Evolutionary conservation across 1,139 yeast species (phyloP), one percentile per base, ranked within the genome.

Genomic region (Magnusiomyces fungicola): DNA sequence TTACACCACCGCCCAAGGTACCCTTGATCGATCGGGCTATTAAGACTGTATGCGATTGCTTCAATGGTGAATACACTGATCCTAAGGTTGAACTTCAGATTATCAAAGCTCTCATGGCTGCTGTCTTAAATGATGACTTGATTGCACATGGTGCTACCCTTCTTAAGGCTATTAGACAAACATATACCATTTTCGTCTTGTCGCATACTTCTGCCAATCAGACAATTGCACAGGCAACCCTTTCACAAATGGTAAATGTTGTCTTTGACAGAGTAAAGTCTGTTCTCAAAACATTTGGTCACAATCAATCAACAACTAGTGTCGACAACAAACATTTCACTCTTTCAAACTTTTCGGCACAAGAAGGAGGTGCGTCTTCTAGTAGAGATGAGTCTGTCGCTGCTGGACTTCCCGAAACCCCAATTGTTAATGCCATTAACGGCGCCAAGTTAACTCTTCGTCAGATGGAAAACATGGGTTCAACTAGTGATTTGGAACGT

Each of bases 201-300:
- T 88, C 97, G 0, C 73, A 84, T 55, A 81, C 85, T 19, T 79
- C 92, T 3, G 72, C 87, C 24, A 92, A 89, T 62, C 98, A 92
- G 67, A 86, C 92, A 0, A 83, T 90, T 53, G 98, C 98, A 0
- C 98, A 94, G 69, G 97, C 96, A 2, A 83, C 94, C 9, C 74
- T 94, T 56, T 87, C 95, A 2, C 98, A 94, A 68, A 86, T 90
- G 60, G 88, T 92, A 30, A 81, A 83, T 51, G 81, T 88, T 3
- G 82, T 90, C 16, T 92, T 88, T 67, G 94, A 83, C 55, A 76
- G 95, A 56, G 86, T 89, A 63, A 72, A 68, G 51, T 43, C 52
- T 30, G 27, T 38, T 24, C 39, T 48, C n/a, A 50, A 53, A 32
- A 36, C 50, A 23, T 44, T 42, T 33, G 10, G 27, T 27, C 45